These are phyloP conservation scores for Xerocomus brunneocitrinus DNA, from an alignment of 768 basidiomycete genomes.

Conservation along the genomic window DNA sequence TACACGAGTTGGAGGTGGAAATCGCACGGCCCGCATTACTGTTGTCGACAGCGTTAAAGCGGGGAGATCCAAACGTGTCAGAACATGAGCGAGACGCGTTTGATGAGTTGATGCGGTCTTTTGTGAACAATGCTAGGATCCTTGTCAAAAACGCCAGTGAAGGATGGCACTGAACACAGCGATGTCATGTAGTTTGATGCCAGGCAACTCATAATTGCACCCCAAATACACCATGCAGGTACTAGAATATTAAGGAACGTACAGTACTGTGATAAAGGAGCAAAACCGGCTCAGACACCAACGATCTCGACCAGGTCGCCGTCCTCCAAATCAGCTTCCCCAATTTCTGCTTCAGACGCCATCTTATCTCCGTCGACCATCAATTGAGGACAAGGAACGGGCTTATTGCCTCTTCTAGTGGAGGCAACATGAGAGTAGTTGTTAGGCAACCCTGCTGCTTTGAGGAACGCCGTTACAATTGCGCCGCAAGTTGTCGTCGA, in stretches of 20 bases:
- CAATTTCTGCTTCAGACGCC: conserved; percentile 54
- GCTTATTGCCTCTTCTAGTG: conserved; percentile 32
- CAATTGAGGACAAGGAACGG: conserved; percentile 32
- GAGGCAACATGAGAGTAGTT: conserved; percentile 41
- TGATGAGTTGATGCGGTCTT: conserved; percentile 87
- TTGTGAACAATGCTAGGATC: conserved; percentile 91
- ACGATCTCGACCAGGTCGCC: conserved; percentile 76
- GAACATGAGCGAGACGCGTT: conserved; percentile 72
- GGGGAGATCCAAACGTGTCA: conserved; percentile 52
- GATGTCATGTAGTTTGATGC: not conserved
- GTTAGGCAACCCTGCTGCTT: conserved; percentile 55
- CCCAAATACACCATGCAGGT: conserved; percentile 3
- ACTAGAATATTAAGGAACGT: conserved; percentile 10
- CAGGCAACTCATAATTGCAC: not conserved
- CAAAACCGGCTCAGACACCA: conserved; percentile 39
- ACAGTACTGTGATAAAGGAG: conserved; percentile 6
- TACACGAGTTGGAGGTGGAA: conserved; percentile 92
- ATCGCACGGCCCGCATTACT: conserved; percentile 68
- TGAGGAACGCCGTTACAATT: conserved; percentile 72
- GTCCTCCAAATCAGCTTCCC: conserved; percentile 69
- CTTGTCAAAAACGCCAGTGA: conserved; percentile 70
- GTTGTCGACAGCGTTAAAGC: conserved; percentile 64
- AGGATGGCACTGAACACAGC: conserved; percentile 34
- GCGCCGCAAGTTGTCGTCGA: conserved; percentile 72
- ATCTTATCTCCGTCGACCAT: conserved; percentile 71